Base-by-base conservation (phyloP, 2,329 filamentous ascomycete genomes). In the Didymosphaeria variabile region DNA sequence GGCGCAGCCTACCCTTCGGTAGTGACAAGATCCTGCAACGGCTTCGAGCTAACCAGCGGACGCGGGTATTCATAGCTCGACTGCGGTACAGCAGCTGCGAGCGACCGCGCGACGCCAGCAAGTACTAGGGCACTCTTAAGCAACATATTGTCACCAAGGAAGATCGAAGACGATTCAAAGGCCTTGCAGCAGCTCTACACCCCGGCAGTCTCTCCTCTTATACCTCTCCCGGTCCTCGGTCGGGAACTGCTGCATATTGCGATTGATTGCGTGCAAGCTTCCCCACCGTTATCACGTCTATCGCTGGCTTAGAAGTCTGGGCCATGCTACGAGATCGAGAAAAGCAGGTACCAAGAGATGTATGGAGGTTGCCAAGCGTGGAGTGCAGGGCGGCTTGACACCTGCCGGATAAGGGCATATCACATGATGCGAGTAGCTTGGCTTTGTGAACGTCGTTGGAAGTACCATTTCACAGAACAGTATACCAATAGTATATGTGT, bases 21-120 rank as follows among this genome's bases (percentile, higher is more conserved):
- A 1, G 75, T 80, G 56, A 83, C 77, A 49, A 75, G 71, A 49
- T 74, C 73, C 62, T 81, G 80, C 34, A 83, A 63, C 62, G 79
- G 74, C 65, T 70, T 77, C 56, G 76, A 84, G 40, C 68, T 72
- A 2, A 78, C 72, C 52, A 72, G 34, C 15, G 73, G 73, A 26
- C 66, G 60, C 17, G 63, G 57, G 46, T 59, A 55, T 23, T 68
- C 63, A 60, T 70, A 70, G 19, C 66, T 71, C 12, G 68, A 64
- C 31, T 63, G 57, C 10, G 71, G 67, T 31, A 68, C 61, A 10
- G 69, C 66, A 10, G 63, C 68, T 21, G 67, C 71, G 19, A 76
- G 65, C 32, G 64, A 62, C 49, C 71, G 73, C 26, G 66, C 68
- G 55, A 69, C 66, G 38, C 67, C 68, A 19, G 69, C 69, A 17